phyloP scores from a whole-genome alignment of 1,139 yeast species.

The Hansenula anomala region DNA sequence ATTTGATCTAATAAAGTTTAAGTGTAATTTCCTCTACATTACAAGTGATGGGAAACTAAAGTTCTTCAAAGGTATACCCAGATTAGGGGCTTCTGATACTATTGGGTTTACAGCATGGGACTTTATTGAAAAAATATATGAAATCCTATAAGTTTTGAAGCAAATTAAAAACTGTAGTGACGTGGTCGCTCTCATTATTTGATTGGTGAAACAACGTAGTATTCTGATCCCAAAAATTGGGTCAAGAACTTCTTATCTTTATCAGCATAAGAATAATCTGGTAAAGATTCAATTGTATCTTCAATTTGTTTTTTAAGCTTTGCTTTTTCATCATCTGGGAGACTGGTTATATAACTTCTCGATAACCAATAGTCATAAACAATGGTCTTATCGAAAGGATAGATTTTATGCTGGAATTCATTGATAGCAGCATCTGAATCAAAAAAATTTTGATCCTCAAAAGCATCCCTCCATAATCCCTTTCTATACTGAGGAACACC shows the following conservation, averaged over 20 bases:
- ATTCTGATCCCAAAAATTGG: conserved; percentile 19
- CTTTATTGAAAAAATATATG: conserved; percentile 15
- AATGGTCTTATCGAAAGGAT: conserved; percentile 27
- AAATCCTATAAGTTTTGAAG: neutral
- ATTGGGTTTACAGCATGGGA: conserved; percentile 22
- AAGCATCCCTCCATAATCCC: conserved; percentile 42
- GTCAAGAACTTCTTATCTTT: conserved; percentile 7
- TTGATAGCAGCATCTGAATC: conserved; percentile 15
- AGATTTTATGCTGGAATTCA: conserved; percentile 30
- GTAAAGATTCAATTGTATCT: conserved; percentile 12
- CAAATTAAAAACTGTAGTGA: too few relatives aligned
- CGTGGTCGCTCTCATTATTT: too few relatives aligned
- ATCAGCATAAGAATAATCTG: conserved; percentile 4
- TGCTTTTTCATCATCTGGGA: conserved; percentile 34
- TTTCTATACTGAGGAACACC: conserved; percentile 58
- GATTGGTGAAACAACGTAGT: conserved; percentile 11
- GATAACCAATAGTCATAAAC: conserved; percentile 54
- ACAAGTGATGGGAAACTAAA: conserved; percentile 17
- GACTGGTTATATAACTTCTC: conserved; percentile 51
- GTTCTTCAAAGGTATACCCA: conserved; percentile 17
- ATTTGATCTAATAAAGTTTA: conserved; percentile 11
- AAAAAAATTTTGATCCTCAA: conserved; percentile 28
- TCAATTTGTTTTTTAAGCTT: conserved; percentile 31
- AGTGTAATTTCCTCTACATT: conserved; percentile 16
- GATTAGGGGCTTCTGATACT: conserved; percentile 12